These are phyloP conservation scores for Hymenoscyphus occultus DNA, from an alignment of 2,329 filamentous ascomycete species.

Conservation along the genomic window DNA sequence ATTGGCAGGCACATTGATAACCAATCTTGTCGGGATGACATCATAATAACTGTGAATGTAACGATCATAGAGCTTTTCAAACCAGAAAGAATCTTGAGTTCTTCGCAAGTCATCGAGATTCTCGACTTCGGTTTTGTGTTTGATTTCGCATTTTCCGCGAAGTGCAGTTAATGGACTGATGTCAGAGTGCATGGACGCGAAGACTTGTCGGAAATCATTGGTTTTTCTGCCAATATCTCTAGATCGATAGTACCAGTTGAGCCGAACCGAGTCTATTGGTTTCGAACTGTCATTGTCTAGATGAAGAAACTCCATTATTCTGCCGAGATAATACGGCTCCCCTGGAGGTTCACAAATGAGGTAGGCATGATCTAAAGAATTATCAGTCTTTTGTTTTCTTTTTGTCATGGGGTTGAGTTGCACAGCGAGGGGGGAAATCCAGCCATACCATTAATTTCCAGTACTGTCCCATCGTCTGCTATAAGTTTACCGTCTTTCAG, in stretches of 20 bases:
- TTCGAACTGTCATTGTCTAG: conserved; percentile 68
- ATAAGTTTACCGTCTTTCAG: conserved; percentile 75
- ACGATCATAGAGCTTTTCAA: conserved; percentile 93
- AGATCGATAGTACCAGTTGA: conserved; percentile 98
- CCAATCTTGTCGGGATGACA: conserved; percentile 83
- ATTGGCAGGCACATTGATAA: conserved; percentile 92
- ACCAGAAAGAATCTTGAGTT: conserved; percentile 88
- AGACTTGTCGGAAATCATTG: conserved; percentile 85
- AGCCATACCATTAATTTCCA: conserved; percentile 79
- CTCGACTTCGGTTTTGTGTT: conserved; percentile 81
- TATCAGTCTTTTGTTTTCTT: not conserved
- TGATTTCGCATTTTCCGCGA: conserved; percentile 88
- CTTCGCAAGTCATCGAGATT: conserved; percentile 83
- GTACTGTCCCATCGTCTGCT: conserved; percentile 84
- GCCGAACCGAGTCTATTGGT: conserved; percentile 80
- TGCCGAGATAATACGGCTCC: conserved; percentile 94
- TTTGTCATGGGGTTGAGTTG: not conserved
- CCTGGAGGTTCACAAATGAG: conserved; percentile 95
- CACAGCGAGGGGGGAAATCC: not conserved
- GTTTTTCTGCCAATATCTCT: conserved; percentile 93
- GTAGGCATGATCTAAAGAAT: conserved; percentile 75
- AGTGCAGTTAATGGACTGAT: conserved; percentile 88
- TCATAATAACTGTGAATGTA: conserved; percentile 99
- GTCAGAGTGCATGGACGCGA: conserved; percentile 98
- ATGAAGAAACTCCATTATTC: conserved; percentile 98